Base-by-base conservation (phyloP, 1,139 yeast species). In the Scheffersomyces stambukii region DNA sequence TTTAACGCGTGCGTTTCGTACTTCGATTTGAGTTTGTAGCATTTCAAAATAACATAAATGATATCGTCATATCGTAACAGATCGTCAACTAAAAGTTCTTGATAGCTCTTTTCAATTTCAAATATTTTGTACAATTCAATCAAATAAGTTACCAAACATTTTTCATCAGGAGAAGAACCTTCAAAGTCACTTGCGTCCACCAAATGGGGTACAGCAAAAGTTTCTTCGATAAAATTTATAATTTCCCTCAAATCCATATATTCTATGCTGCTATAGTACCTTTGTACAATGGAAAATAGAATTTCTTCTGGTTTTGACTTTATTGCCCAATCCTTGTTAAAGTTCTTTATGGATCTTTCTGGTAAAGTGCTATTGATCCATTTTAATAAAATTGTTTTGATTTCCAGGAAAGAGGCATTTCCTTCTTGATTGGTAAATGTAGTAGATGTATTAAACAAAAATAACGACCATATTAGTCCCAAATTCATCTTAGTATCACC, bases 391-490 rank as follows among this genome's bases (percentile, higher is more conserved):
- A 57, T 48, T n/a, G 40, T 19, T 39, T 61, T 64, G 22, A 64
- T 53, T 35, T 62, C 54, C 19, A 45, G 32, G 28, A 57, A 45
- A 8, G 66, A 55, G 25, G 47, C 43, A 32, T 65, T 65, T n/a
- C 60, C 52, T n/a, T n/a, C n/a, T n/a, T n/a, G n/a, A n/a, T n/a
- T n/a, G 4, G 50, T 33, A n/a, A 51, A 42, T 2, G 57, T 47
- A 32, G 39, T 46, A n/a, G 57, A 41, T 5, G 81, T 64, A 38
- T 70, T 70, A 33, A 72, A 62, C 21, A 76, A 49, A 43, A 76
- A 75, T 27, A 78, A 50, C 21, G 75, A 65, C 89, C 89, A 81
- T 8, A 80, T 52, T 25, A 81, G 57, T 1, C 86, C 86, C 39
- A 80, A 52, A n/a, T 75, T 72, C 25, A 78, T 54, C 46, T 81